Conservation (phyloP, 108 stramenopile genomes). For the Skeletonema marinoi region DNA sequence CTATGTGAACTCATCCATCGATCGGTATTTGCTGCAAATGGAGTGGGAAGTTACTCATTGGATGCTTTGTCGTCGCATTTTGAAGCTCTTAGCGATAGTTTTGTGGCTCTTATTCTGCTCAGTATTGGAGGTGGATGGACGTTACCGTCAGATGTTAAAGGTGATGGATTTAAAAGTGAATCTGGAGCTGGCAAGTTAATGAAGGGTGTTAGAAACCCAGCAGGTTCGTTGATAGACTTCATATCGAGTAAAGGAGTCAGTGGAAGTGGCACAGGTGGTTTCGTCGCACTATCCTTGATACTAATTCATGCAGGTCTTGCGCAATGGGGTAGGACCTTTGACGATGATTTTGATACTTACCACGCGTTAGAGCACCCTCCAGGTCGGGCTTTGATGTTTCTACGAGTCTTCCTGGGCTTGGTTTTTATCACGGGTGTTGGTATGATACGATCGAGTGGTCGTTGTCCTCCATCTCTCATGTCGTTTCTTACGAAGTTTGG, state of each 20-base stretch:
- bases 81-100: constrained; percentile 81
- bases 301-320: constrained; percentile 62
- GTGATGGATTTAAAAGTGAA: constrained; percentile 32
- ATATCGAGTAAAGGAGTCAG: constrained; percentile 45
- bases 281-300: constrained; percentile 51
- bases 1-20: constrained; percentile 77
- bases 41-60: constrained; percentile 66
- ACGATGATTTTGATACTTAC: constrained; percentile 90
- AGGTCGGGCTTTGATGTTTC: constrained; percentile 71
- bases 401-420: constrained; percentile 69
- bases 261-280: constrained; percentile 37
- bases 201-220: constrained; percentile 66
- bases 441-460: constrained; percentile 57
- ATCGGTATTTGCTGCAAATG: constrained; percentile 59
- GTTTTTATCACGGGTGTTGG: constrained; percentile 59
- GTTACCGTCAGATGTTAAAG: constrained; percentile 69
- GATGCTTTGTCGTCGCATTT: constrained; percentile 78
- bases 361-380: constrained; percentile 85
- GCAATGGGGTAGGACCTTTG: constrained; percentile 83
- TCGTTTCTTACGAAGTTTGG: constrained; percentile 69
- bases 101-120: constrained; percentile 70
- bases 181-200: constrained; percentile 45
- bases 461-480: constrained; percentile 64
- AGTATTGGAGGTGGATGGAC: constrained; percentile 86
- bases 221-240: constrained; percentile 47